Evolutionary conservation across 2,329 filamentous ascomycete species (phyloP).

Genomic region (Aspergillus caelatus): DNA sequence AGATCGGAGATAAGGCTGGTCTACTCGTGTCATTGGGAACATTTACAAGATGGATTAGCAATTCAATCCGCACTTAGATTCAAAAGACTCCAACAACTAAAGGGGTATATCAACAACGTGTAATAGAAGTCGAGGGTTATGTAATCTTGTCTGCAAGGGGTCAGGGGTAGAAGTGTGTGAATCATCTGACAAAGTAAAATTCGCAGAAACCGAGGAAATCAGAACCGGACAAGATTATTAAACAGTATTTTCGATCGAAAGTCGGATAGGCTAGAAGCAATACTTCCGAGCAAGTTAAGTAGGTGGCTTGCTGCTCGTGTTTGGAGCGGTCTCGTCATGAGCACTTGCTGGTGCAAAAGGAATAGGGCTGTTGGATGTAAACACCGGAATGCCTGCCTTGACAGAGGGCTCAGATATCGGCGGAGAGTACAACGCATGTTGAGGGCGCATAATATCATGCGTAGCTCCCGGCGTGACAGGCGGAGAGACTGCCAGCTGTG

Average conservation of each 20-base stretch:
- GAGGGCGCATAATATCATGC: constrained; percentile 17
- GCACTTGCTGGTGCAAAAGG: constrained; percentile 38
- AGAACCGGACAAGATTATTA: neutral
- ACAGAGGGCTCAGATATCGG: constrained; percentile 34
- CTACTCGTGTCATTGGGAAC: neutral
- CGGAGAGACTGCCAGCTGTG: constrained; percentile 21
- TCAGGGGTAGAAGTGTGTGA: neutral
- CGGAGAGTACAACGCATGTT: constrained; percentile 32
- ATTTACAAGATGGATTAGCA: neutral
- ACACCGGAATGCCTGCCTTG: constrained; percentile 51
- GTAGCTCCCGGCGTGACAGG: constrained; percentile 28
- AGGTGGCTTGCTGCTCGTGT: no score
- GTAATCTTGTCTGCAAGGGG: neutral
- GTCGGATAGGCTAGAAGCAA: neutral
- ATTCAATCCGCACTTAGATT: neutral
- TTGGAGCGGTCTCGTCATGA: neutral
- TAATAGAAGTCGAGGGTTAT: constrained; percentile 1
- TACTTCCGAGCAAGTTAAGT: neutral
- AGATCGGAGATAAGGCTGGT: constrained; percentile 20
- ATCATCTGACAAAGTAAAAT: neutral
- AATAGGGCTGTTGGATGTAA: constrained; percentile 50
- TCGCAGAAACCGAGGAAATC: neutral
- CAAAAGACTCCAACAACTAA: constrained; percentile 13
- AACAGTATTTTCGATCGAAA: neutral
- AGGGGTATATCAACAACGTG: constrained; percentile 18